Conservation (phyloP, 192 early-diverging fungal species). For the Kappamyces sp. region DNA sequence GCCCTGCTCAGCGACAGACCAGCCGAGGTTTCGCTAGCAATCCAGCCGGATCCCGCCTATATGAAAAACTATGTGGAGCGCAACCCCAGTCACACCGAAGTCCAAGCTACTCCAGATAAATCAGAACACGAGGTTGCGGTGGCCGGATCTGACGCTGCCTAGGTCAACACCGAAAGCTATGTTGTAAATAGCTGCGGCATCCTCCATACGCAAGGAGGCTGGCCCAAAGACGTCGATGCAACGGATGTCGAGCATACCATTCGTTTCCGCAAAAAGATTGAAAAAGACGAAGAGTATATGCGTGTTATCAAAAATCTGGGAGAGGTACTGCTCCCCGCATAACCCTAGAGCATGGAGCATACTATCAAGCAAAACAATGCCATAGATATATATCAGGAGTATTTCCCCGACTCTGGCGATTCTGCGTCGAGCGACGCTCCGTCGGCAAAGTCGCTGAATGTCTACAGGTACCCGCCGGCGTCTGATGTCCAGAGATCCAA, state of each 20-base stretch:
- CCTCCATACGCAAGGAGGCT: constrained; percentile 52
- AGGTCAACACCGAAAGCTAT: constrained; percentile 57
- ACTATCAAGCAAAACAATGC: constrained; percentile 64
- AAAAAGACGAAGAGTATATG: constrained; percentile 62
- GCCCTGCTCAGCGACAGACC: constrained; percentile 40
- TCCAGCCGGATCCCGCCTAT: constrained; percentile 41
- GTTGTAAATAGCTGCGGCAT: constrained; percentile 46
- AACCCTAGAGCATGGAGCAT: constrained; percentile 45
- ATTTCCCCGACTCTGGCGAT: constrained; percentile 47
- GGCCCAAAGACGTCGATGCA: constrained; percentile 61
- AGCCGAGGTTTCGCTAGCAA: constrained; percentile 26
- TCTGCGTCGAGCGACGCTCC: constrained; percentile 36
- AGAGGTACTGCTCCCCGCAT: constrained; percentile 13
- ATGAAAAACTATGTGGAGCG: constrained; percentile 51
- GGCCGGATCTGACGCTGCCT: constrained; percentile 4
- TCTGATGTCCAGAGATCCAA: constrained; percentile 43
- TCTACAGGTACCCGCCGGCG: constrained; percentile 41
- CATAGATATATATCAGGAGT: constrained; percentile 63
- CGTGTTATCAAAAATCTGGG: constrained; percentile 45
- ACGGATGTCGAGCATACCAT: constrained; percentile 60
- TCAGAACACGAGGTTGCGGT: constrained; percentile 51
- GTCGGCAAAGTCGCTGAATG: constrained; percentile 51
- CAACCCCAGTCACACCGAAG: constrained; percentile 39
- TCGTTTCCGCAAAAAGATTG: constrained; percentile 57
- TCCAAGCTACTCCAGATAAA: constrained; percentile 48